phyloP scores from a whole-genome alignment of 176 grass and related monocot species.

The Zoysia japonica region DNA sequence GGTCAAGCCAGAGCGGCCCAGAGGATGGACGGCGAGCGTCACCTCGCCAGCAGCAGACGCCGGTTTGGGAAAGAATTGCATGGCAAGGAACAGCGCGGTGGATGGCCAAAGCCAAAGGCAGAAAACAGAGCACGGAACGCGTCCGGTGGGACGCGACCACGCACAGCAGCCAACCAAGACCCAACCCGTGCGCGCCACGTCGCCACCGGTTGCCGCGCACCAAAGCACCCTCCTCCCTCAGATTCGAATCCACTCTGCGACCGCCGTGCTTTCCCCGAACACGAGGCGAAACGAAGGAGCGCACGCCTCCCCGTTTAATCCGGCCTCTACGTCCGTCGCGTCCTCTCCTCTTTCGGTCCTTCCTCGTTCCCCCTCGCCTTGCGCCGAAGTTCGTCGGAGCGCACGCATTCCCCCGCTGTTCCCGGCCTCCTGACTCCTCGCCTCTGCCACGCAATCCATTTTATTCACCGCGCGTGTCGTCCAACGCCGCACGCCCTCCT shows the following conservation, averaged over 20 bases:
- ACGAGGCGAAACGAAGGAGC: neutral
- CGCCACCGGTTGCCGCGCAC: neutral
- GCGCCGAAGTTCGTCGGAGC: slow-evolving; percentile 15
- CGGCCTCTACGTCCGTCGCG: neutral
- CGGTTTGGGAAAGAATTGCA: neutral
- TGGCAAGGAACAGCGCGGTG: neutral
- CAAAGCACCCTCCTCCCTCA: neutral
- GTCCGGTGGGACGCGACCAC: neutral
- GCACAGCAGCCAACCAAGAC: slow-evolving; percentile 11
- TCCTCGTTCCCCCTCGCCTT: neutral
- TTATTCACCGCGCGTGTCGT: neutral
- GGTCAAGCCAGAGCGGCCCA: neutral
- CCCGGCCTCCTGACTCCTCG: neutral
- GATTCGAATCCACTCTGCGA: slow-evolving; percentile 35
- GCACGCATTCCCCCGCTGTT: neutral
- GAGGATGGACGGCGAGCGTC: neutral
- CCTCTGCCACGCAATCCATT: neutral
- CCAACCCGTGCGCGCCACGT: slow-evolving; percentile 31
- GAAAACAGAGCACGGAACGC: neutral
- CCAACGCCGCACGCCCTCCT: neutral
- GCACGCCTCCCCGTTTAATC: slow-evolving; percentile 22
- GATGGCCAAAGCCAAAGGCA: neutral
- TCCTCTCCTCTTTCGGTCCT: neutral
- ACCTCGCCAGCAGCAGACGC: neutral
- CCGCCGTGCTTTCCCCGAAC: neutral